phyloP scores from a whole-genome alignment of 805 yeast genomes.

The Candida manassasensis region DNA sequence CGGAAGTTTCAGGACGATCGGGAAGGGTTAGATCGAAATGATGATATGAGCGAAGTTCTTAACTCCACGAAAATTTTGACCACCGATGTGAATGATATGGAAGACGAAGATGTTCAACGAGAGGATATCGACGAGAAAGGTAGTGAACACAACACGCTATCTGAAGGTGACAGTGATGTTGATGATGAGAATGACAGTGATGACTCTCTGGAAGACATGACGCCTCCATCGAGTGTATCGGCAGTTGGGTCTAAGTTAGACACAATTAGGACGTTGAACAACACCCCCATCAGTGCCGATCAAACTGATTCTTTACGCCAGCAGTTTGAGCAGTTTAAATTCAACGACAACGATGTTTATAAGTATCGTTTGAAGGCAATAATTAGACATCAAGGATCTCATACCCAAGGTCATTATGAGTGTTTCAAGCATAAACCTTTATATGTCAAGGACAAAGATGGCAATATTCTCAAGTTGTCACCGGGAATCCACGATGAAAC shows the following conservation, averaged over 20 bases:
- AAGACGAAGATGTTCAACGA: constrained; percentile 30
- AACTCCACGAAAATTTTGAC: constrained; percentile 20
- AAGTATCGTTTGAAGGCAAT: constrained; percentile 64
- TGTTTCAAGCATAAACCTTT: constrained; percentile 77
- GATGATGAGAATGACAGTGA: constrained; percentile 14
- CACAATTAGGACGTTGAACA: constrained; percentile 15
- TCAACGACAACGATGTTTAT: constrained; percentile 36
- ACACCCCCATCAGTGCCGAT: constrained; percentile 35
- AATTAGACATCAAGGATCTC: constrained; percentile 85
- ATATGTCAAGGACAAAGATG: constrained; percentile 42
- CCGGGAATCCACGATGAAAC: constrained; percentile 26
- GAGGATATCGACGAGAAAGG: constrained; percentile 36
- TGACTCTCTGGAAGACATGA: constrained; percentile 16
- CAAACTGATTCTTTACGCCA: constrained; percentile 31
- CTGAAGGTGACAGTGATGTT: constrained; percentile 12
- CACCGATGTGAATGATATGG: constrained; percentile 27
- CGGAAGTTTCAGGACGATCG: constrained; percentile 29
- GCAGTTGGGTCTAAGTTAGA: constrained; percentile 8
- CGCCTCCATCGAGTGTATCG: not conserved
- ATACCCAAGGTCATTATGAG: constrained; percentile 85
- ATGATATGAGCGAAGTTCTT: constrained; percentile 10
- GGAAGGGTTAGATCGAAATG: constrained; percentile 7
- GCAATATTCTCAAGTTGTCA: constrained; percentile 35
- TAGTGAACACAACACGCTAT: constrained; percentile 23
- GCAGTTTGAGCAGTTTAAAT: constrained; percentile 34